These are phyloP conservation scores for Pirum gemmata DNA, from an alignment of 78 protist genomes.

Conservation along the genomic window DNA sequence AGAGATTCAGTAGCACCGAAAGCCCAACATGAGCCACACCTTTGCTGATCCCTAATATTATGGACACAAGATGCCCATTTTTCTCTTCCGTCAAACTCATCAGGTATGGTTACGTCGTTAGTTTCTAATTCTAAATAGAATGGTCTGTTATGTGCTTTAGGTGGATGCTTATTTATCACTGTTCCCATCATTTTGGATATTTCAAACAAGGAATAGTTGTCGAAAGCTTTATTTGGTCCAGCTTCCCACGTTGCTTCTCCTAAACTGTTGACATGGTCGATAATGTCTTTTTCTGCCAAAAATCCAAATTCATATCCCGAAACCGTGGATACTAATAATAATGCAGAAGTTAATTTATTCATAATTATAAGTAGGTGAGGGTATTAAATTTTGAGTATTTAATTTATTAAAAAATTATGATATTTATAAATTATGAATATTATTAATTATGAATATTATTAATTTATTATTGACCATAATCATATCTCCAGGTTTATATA, in stretches of 20 bases:
- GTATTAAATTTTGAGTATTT: too few relatives aligned
- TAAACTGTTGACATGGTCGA: constrained; percentile 12
- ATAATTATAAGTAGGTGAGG: too few relatives aligned
- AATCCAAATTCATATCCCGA: background rate
- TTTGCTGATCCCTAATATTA: constrained; percentile 18
- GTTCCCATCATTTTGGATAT: constrained; percentile 25
- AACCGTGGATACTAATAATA: background rate
- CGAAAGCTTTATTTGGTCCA: background rate
- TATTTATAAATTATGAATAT: too few relatives aligned
- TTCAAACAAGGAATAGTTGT: constrained; percentile 4
- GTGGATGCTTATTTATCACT: background rate
- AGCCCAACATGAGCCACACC: constrained; percentile 9
- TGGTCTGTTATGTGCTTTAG: background rate
- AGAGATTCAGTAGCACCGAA: constrained; percentile 46
- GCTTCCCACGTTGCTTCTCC: constrained; percentile 28
- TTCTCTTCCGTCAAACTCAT: background rate
- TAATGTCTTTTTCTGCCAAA: background rate
- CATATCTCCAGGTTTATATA: too few relatives aligned
- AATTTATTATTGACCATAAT: too few relatives aligned
- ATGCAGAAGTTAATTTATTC: too few relatives aligned
- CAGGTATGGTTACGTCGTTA: background rate
- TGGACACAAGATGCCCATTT: constrained; percentile 31
- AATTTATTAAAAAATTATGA: too few relatives aligned
- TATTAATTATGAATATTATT: too few relatives aligned
- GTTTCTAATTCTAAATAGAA: background rate